phyloP scores from a whole-genome alignment of 306 rosid species.

The Inga leiocalycina region DNA sequence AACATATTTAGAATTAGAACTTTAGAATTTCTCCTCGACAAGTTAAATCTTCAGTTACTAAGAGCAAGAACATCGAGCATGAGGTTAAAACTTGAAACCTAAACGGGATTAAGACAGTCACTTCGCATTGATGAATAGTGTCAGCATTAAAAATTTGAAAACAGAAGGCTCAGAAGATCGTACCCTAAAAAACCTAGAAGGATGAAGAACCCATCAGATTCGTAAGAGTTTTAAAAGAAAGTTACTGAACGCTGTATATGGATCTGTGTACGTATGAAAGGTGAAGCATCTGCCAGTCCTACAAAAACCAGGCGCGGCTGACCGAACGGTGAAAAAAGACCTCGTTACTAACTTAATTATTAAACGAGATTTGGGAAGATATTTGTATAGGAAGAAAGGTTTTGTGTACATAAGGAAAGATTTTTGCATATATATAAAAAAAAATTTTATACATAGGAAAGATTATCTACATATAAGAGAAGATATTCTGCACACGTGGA shows the following conservation, averaged over 20 bases:
- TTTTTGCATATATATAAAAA: too few relatives aligned
- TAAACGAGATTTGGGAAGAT: too few relatives aligned
- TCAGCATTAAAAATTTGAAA: background rate
- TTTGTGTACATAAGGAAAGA: too few relatives aligned
- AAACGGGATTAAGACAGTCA: background rate
- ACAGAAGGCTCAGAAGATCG: background rate
- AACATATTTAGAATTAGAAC: conserved; percentile 1
- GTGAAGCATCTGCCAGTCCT: conserved; percentile 15
- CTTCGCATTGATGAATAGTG: background rate
- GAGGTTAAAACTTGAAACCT: background rate
- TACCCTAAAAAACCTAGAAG: background rate
- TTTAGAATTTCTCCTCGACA: background rate
- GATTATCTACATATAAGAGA: too few relatives aligned
- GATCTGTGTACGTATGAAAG: background rate
- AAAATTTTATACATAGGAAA: too few relatives aligned
- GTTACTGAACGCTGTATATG: background rate
- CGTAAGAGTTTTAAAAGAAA: background rate
- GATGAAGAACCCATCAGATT: background rate
- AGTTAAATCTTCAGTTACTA: background rate
- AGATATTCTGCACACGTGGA: too few relatives aligned
- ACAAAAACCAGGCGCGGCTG: background rate
- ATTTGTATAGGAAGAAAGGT: too few relatives aligned
- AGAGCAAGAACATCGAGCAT: background rate
- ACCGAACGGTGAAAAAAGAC: background rate
- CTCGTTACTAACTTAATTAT: too few relatives aligned